Conservation (phyloP, 2,329 filamentous ascomycete genomes). For the Fusarium multiceps region DNA sequence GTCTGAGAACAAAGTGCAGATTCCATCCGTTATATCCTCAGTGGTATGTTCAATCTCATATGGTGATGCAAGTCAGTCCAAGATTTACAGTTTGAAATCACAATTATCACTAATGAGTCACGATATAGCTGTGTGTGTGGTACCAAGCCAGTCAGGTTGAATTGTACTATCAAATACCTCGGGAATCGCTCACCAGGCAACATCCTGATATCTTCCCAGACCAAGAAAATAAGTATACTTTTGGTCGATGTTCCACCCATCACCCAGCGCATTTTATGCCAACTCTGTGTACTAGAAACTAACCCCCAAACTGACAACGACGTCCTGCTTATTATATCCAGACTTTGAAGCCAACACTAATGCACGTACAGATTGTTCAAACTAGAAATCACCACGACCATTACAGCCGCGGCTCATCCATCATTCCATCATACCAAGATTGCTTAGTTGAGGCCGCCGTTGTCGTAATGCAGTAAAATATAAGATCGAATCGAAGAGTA, state of each 20-base stretch:
- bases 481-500: conserved; percentile 37
- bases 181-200: conserved; percentile 11
- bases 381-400: background rate
- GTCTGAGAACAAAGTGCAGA: background rate
- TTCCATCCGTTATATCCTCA: background rate
- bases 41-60: background rate
- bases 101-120: background rate
- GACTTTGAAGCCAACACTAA: conserved; percentile 19
- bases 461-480: conserved; percentile 35
- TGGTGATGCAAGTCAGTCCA: background rate
- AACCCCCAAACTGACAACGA: conserved; percentile 33
- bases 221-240: conserved; percentile 36
- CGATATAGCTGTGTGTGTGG: background rate
- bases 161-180: conserved; percentile 27
- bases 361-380: conserved; percentile 13
- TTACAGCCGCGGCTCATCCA: conserved; percentile 1
- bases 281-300: conserved; percentile 42
- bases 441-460: conserved; percentile 19
- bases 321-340: conserved; percentile 42
- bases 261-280: conserved; percentile 19
- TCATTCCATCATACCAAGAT: background rate
- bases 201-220: conserved; percentile 13
- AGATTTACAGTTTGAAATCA: background rate
- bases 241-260: conserved; percentile 22
- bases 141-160: conserved; percentile 16